These are phyloP conservation scores for Alternaria sp. DNA, from an alignment of 2,329 filamentous ascomycete genomes.

Conservation along the genomic window DNA sequence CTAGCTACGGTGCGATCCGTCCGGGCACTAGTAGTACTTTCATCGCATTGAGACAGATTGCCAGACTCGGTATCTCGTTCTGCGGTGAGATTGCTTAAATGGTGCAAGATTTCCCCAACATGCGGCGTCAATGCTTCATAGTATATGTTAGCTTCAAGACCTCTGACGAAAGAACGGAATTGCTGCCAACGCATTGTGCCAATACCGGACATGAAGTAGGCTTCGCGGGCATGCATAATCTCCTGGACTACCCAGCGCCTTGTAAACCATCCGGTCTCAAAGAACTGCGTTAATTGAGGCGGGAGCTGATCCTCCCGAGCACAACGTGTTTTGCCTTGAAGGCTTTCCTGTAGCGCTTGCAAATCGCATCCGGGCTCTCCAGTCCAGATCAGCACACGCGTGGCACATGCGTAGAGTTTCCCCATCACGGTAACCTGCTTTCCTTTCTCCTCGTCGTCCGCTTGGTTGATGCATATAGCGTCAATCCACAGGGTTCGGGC, in stretches of 20 bases:
- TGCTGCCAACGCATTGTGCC: background rate
- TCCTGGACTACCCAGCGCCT: background rate
- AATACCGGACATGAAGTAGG: background rate
- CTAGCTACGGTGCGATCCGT: background rate
- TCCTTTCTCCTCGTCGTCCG: background rate
- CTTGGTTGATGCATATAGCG: background rate
- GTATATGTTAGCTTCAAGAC: fast-evolving
- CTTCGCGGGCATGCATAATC: background rate
- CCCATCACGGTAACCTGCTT: background rate
- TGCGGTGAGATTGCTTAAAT: background rate
- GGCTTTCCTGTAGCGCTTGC: background rate
- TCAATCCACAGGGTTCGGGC: background rate
- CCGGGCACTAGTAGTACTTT: background rate
- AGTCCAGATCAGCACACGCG: background rate
- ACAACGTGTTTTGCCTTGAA: too few species aligned
- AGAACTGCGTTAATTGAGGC: too few species aligned
- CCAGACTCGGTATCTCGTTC: background rate
- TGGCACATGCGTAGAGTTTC: background rate
- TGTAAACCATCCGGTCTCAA: background rate
- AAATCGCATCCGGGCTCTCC: background rate
- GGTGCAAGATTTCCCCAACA: background rate
- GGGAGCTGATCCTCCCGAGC: too few species aligned
- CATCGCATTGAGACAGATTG: background rate
- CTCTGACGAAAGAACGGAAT: background rate
- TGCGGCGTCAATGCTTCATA: background rate